Evolutionary conservation across 805 yeast genomes (phyloP), one percentile per base, ranked within the genome.

Genomic region (Priceomyces fermenticarens): DNA sequence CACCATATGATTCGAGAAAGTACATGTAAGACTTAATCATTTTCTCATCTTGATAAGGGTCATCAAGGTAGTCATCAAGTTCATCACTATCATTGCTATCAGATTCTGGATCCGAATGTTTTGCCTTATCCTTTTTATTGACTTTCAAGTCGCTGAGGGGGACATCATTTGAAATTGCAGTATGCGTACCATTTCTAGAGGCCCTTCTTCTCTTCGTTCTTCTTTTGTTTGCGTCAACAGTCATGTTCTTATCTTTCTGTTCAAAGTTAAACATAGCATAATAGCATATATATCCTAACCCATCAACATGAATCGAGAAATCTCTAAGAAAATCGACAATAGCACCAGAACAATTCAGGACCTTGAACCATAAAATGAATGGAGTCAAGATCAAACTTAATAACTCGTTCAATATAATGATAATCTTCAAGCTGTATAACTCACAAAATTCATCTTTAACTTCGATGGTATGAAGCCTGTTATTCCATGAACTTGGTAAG

Each of bases 311-410:
- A 10, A 89, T 82, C 10, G 96, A 82, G 50, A 79, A 84, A 44
- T 91, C 97, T 41, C 98, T 68, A 60, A 91, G 88, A 55, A 93
- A 93, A 56, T 93, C 98, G 26, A 93, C 78, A 34, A 93, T 85
- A 20, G 79, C 72, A 23, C 85, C 90, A 10, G 91, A 70, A 17
- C 80, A 74, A 38, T 75, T 74, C 3, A 97, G 88, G 20, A 93
- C 67, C 13, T 88, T 79, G 55, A 84, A 81, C 85, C 96, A 89
- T 13, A 93, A 65, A n/a, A 93, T 78, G 46, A 89, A 85, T 1
- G 99, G 99, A 0, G 96, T 83, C 49, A 91, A 61, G 1, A 91
- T 63, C 50, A 93, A 73, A 56, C 97, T 87, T 27, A 87, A 72
- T 27, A 95, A 67, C 60, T 93, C 99, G 54, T 86, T 77, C 3